These are phyloP conservation scores for Coniochaeta sp. DNA, from an alignment of 2,329 filamentous ascomycete species.

Conservation along the genomic window DNA sequence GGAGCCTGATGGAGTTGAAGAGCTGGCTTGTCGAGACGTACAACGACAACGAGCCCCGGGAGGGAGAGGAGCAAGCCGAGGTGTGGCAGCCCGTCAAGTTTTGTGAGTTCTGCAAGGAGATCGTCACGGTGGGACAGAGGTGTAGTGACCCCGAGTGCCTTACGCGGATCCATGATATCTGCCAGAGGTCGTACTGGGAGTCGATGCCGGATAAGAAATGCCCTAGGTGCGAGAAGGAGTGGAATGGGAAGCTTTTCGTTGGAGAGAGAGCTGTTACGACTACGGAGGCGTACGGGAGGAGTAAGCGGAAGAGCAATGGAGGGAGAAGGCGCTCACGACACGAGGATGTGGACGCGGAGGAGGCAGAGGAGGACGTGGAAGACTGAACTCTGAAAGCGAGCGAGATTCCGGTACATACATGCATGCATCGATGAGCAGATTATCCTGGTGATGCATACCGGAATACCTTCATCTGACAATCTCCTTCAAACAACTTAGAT, in stretches of 20 bases:
- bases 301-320: constrained; percentile 27
- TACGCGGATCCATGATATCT: constrained; percentile 70
- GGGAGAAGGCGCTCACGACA: constrained; percentile 21
- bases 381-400: constrained; percentile 14
- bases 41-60: constrained; percentile 69
- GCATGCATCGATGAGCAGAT: neutral
- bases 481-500: constrained; percentile 3
- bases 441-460: neutral
- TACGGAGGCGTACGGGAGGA: constrained; percentile 40
- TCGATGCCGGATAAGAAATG: constrained; percentile 56
- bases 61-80: constrained; percentile 20
- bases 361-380: constrained; percentile 16
- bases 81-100: constrained; percentile 73
- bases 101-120: constrained; percentile 82
- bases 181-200: constrained; percentile 66
- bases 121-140: constrained; percentile 77
- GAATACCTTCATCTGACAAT: neutral
- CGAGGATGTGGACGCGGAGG: constrained; percentile 19
- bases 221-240: constrained; percentile 48
- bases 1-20: constrained; percentile 77
- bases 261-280: constrained; percentile 51
- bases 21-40: constrained; percentile 84
- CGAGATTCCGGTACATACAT: neutral
- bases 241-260: constrained; percentile 42
- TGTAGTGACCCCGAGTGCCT: constrained; percentile 63